phyloP scores from a whole-genome alignment of 1,284 basidiomycete genomes.

The Amylostereum areolatum region DNA sequence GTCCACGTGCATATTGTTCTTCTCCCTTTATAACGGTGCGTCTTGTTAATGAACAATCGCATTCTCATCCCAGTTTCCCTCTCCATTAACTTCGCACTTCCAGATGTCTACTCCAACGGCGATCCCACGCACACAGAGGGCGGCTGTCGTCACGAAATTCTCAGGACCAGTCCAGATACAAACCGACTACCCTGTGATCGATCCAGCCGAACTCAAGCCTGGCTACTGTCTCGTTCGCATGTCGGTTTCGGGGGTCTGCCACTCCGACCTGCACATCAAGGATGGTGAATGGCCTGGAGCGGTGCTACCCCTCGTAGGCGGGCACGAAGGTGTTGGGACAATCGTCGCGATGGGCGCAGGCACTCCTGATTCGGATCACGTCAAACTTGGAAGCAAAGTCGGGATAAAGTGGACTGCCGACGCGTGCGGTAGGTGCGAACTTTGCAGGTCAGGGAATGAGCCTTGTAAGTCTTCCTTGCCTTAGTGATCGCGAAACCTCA shows the following conservation, averaged over 20 bases:
- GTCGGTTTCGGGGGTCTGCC: conserved; percentile 57
- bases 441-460: conserved; percentile 55
- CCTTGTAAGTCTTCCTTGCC: conserved; percentile 31
- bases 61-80: no score
- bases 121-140: conserved; percentile 44
- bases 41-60: no score
- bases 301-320: conserved; percentile 58
- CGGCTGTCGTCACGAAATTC: conserved; percentile 37
- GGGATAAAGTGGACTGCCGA: conserved; percentile 73
- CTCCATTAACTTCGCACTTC: no score
- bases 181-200: conserved; percentile 42
- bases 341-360: conserved; percentile 66
- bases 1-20: no score
- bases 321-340: conserved; percentile 59
- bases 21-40: no score
- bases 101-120: no score
- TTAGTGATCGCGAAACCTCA: no score
- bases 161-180: conserved; percentile 29
- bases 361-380: conserved; percentile 32
- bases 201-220: conserved; percentile 50
- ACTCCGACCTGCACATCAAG: conserved; percentile 60
- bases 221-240: conserved; percentile 68
- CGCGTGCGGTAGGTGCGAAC: conserved; percentile 56
- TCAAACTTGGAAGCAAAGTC: conserved; percentile 59
- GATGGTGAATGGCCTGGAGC: conserved; percentile 50